Evolutionary conservation across 352 stramenopile genomes (phyloP).

Genomic region (Globisporangium paddicum): DNA sequence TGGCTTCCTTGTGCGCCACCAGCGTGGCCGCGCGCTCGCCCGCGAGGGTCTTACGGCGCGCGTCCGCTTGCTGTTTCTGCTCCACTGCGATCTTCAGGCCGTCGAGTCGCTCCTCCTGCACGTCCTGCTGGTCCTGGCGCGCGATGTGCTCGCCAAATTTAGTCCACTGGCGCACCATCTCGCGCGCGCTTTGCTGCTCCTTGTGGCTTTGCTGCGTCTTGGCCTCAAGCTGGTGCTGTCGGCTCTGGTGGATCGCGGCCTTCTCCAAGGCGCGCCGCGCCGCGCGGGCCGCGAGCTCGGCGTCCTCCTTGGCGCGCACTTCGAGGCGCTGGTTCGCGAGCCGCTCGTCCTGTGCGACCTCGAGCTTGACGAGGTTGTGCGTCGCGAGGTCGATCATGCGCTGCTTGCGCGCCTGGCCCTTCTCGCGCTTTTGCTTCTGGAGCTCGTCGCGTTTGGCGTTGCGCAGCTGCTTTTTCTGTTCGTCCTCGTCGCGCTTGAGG

Average conservation of each 20-base stretch:
- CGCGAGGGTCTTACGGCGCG: conserved; percentile 42
- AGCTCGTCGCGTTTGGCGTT: conserved; percentile 60
- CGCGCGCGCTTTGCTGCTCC: conserved; percentile 33
- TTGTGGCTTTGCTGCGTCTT: conserved; percentile 35
- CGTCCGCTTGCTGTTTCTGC: conserved; percentile 75
- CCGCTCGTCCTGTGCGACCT: conserved; percentile 53
- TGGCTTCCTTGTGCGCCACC: conserved; percentile 27
- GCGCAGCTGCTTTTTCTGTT: conserved; percentile 61
- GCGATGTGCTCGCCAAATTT: conserved; percentile 63
- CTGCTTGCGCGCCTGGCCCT: conserved; percentile 60
- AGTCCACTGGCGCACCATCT: conserved; percentile 58
- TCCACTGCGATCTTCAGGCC: conserved; percentile 56
- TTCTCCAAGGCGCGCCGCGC: conserved; percentile 62
- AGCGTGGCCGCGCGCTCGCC: conserved; percentile 34
- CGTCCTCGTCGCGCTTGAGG: conserved; percentile 62
- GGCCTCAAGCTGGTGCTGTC: conserved; percentile 49
- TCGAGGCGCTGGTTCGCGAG: conserved; percentile 66
- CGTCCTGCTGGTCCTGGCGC: conserved; percentile 51
- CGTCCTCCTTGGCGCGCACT: conserved; percentile 70
- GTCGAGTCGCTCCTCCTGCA: conserved; percentile 50
- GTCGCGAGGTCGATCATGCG: conserved; percentile 82
- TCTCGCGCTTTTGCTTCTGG: conserved; percentile 51
- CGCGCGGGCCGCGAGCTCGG: conserved; percentile 44
- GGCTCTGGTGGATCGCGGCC: conserved; percentile 54
- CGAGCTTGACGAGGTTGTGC: conserved; percentile 65